Percentiles rank a stretch among this genome's conserved stretches.
phyloP scores from a whole-genome alignment of 495 filamentous ascomycete species.

The Xanthoparmelia taractica region DNA sequence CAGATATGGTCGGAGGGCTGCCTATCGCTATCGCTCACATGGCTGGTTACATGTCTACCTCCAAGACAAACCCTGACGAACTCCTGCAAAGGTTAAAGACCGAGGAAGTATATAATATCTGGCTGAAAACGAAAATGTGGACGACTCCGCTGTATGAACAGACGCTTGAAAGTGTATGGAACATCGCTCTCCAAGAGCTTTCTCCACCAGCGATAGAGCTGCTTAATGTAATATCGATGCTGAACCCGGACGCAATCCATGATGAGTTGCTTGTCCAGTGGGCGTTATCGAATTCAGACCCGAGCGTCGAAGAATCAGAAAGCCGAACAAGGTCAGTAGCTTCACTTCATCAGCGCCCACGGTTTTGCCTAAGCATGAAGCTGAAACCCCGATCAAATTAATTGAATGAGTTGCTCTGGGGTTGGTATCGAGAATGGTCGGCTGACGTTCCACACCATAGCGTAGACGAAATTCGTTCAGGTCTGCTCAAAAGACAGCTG shows the following conservation, averaged over 20 bases:
- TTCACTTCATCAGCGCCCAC: neutral
- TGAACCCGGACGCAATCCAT: neutral
- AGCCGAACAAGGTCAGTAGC: neutral
- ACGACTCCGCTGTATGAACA: neutral
- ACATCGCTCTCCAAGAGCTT: neutral
- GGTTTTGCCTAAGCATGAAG: neutral
- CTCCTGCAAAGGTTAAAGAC: neutral
- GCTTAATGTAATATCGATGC: neutral
- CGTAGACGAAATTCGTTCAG: neutral
- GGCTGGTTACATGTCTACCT: neutral
- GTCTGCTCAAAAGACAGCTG: neutral
- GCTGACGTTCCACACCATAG: neutral
- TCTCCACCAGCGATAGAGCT: neutral
- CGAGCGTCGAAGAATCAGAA: neutral
- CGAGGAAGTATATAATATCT: neutral
- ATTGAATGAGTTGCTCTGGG: neutral
- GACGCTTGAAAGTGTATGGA: neutral
- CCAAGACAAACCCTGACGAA: neutral
- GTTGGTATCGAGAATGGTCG: neutral
- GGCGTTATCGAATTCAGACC: neutral
- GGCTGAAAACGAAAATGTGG: neutral
- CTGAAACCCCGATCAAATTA: neutral
- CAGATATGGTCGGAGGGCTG: slow-evolving; percentile 3
- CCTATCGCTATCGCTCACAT: slow-evolving; percentile 5
- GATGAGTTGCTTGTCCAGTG: neutral